These are phyloP conservation scores for Malus asiatica DNA, from an alignment of 306 rosid genomes.

Conservation along the genomic window DNA sequence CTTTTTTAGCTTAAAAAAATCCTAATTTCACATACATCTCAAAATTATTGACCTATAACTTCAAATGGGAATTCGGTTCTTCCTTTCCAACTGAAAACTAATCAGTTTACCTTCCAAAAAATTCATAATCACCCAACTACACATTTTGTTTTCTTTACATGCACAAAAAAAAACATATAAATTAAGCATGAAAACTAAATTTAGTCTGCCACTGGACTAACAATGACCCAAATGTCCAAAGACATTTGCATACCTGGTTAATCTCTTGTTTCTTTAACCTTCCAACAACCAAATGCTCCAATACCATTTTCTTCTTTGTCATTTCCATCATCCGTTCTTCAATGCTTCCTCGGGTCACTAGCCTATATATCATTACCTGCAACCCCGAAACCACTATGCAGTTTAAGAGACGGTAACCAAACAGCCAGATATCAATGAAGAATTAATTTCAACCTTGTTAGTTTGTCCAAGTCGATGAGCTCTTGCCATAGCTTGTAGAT, in stretches of 20 bases:
- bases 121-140: not conserved
- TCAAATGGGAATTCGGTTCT: not conserved
- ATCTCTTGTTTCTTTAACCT: conserved; percentile 88
- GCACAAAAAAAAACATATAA: not conserved
- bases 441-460: conserved; percentile 60
- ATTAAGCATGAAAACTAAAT: not conserved
- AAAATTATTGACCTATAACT: not conserved
- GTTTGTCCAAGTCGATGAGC: conserved; percentile 99
- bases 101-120: not conserved
- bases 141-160: not conserved
- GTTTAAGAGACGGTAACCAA: conserved; percentile 13
- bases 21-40: not conserved
- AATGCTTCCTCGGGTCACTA: conserved; percentile 84
- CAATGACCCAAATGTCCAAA: not conserved
- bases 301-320: conserved; percentile 99
- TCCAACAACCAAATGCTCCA: conserved; percentile 97
- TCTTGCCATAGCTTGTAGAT: conserved; percentile 99
- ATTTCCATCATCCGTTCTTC: conserved; percentile 99
- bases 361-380: conserved; percentile 96
- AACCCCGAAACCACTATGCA: conserved; percentile 21
- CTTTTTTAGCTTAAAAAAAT: not conserved
- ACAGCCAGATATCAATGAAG: conserved; percentile 10
- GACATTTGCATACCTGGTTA: conserved; percentile 63
- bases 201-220: not conserved
- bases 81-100: not conserved